Evolutionary conservation across 805 yeast genomes (phyloP).

Genomic region (Pichia cabralensis): DNA sequence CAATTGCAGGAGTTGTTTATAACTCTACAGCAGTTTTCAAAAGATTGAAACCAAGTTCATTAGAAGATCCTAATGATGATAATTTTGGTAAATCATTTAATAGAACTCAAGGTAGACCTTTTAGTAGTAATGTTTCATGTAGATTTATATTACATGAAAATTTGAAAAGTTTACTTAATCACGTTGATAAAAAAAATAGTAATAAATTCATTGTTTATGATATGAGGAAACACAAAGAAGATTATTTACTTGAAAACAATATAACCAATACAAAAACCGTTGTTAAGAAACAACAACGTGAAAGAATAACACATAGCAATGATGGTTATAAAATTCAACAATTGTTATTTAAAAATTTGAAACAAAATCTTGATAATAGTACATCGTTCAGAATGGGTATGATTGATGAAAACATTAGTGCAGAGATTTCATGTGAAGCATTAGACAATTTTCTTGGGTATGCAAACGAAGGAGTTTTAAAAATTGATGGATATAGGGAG

Average conservation of each 20-base stretch:
- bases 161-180: slow-evolving; percentile 16
- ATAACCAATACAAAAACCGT: too few relatives aligned
- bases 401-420: not conserved
- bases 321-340: slow-evolving; percentile 1
- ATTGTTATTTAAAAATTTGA: not conserved
- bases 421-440: slow-evolving; percentile 2
- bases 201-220: slow-evolving; percentile 15
- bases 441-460: slow-evolving; percentile 6
- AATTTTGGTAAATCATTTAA: slow-evolving; percentile 2
- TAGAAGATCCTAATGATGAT: slow-evolving; percentile 4
- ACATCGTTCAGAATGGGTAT: not conserved
- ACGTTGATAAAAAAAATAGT: slow-evolving; percentile 17
- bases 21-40: slow-evolving; percentile 20
- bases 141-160: slow-evolving; percentile 22
- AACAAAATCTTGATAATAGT: not conserved
- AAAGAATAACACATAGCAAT: too few relatives aligned
- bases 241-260: too few relatives aligned
- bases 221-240: slow-evolving; percentile 4
- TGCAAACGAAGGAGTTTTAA: slow-evolving; percentile 6
- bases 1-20: slow-evolving; percentile 20
- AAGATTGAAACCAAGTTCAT: slow-evolving; percentile 13
- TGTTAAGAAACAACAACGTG: too few relatives aligned
- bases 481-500: slow-evolving; percentile 8
- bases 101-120: slow-evolving; percentile 30
- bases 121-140: slow-evolving; percentile 20